These are phyloP conservation scores for Drechslera avenae DNA, from an alignment of 2,329 filamentous ascomycete species.

Conservation along the genomic window DNA sequence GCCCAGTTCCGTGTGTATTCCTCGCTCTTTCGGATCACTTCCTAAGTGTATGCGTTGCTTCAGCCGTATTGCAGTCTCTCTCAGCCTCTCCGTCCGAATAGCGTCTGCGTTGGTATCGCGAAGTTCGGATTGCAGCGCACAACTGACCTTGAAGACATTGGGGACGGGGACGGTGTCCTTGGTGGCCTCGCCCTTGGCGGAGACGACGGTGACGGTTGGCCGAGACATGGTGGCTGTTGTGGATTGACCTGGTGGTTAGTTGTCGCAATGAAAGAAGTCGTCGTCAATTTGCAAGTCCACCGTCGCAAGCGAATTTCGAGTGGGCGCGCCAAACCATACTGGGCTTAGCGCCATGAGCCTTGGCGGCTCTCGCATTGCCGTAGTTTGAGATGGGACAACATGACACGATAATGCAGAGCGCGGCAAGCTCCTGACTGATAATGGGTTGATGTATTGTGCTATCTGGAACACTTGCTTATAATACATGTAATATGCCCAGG, in stretches of 20 bases:
- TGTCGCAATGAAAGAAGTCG: slow-evolving; percentile 18
- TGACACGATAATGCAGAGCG: no score
- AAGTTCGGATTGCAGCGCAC: slow-evolving; percentile 17
- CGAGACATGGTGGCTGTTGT: slow-evolving; percentile 67
- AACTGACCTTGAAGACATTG: slow-evolving; percentile 79
- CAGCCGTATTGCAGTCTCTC: slow-evolving; percentile 12
- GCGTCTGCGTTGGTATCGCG: slow-evolving; percentile 16
- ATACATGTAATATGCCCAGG: no score
- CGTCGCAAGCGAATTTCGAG: slow-evolving; percentile 8
- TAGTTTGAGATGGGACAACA: background rate
- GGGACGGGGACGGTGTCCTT: slow-evolving; percentile 90
- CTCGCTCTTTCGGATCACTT: slow-evolving; percentile 1
- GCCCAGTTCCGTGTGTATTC: background rate
- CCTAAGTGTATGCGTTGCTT: slow-evolving; percentile 16
- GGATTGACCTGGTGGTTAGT: slow-evolving; percentile 41
- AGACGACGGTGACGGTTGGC: slow-evolving; percentile 96
- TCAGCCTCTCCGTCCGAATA: slow-evolving; percentile 2
- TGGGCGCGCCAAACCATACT: slow-evolving; percentile 5
- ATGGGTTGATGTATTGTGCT: no score
- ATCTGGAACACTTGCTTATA: no score
- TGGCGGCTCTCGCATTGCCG: background rate
- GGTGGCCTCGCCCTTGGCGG: slow-evolving; percentile 91
- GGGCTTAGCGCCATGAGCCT: background rate
- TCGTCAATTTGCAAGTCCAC: slow-evolving; percentile 7
- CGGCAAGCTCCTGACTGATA: no score